phyloP scores from a whole-genome alignment of 2,329 filamentous ascomycete species.

The Lecanicillium sp. region DNA sequence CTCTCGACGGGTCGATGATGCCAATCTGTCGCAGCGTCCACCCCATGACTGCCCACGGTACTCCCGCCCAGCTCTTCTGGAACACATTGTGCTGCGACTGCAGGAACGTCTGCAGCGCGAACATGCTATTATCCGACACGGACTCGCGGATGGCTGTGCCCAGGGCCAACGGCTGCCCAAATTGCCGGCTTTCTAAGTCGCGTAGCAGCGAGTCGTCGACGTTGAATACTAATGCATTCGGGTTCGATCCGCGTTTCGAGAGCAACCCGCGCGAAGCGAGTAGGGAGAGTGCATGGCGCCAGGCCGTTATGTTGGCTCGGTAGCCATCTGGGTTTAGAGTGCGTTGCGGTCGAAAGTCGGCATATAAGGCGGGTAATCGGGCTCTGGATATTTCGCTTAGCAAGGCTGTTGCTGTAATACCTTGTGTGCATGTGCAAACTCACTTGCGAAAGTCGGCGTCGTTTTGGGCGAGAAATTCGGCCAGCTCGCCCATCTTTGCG shows the following conservation, averaged over 20 bases:
- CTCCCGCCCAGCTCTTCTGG: conserved; percentile 56
- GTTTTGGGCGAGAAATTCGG: conserved; percentile 54
- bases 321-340: conserved; percentile 80
- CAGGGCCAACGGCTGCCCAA: conserved; percentile 72
- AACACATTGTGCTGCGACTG: conserved; percentile 62
- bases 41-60: conserved; percentile 60
- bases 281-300: conserved; percentile 65
- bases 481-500: conserved; percentile 54
- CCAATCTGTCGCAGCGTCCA: conserved; percentile 71
- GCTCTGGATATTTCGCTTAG: conserved; percentile 38
- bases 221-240: conserved; percentile 43
- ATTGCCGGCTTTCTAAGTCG: conserved; percentile 67
- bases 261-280: conserved; percentile 56
- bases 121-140: conserved; percentile 56
- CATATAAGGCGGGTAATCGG: conserved; percentile 78
- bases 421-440: conserved; percentile 4
- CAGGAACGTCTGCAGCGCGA: conserved; percentile 64
- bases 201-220: conserved; percentile 57
- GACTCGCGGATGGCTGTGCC: conserved; percentile 72
- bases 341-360: conserved; percentile 69
- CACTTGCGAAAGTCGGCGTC: conserved; percentile 55
- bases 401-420: neutral
- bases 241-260: conserved; percentile 28
- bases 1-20: conserved; percentile 38
- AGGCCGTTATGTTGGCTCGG: conserved; percentile 68